These are phyloP conservation scores for Drosera capensis DNA, from an alignment of 148 eudicot species.

Conservation along the genomic window DNA sequence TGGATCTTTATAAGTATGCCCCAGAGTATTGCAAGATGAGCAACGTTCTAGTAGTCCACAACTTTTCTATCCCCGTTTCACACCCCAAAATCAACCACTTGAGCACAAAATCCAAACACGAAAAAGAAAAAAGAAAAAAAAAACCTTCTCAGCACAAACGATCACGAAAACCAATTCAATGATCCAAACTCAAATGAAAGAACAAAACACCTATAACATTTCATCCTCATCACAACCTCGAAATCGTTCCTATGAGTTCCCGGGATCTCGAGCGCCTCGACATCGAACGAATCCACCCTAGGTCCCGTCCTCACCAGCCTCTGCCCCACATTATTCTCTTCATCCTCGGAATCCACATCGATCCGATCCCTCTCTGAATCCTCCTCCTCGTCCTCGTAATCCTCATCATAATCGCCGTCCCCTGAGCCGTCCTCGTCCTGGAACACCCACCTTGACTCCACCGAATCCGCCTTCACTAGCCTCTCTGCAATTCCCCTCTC, in stretches of 20 bases:
- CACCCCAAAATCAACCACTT: too few species aligned
- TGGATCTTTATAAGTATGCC: too few species aligned
- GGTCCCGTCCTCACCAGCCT: slow-evolving; percentile 77
- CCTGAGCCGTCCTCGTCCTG: slow-evolving; percentile 48
- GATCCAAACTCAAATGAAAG: background rate
- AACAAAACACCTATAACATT: background rate
- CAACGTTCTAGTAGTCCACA: too few species aligned
- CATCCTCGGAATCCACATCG: slow-evolving; percentile 52
- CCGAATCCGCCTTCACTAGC: slow-evolving; percentile 46
- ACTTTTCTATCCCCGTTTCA: too few species aligned
- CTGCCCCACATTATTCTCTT: slow-evolving; percentile 45
- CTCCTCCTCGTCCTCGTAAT: slow-evolving; percentile 15
- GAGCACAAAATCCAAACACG: too few species aligned
- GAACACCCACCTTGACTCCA: slow-evolving; percentile 64
- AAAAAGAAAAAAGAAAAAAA: too few species aligned
- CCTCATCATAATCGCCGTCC: slow-evolving; percentile 30
- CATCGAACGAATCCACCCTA: slow-evolving; percentile 81
- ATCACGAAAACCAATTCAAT: background rate
- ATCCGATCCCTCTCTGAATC: too few species aligned
- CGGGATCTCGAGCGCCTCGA: slow-evolving; percentile 90
- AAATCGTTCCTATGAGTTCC: slow-evolving; percentile 58
- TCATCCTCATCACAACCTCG: slow-evolving; percentile 27
- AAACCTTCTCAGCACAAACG: too few species aligned
- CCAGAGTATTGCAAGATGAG: too few species aligned
- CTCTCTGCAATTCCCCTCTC: slow-evolving; percentile 48